These are phyloP conservation scores for Aspergillus novofumigatus DNA, from an alignment of 2,329 filamentous ascomycete genomes.

Conservation along the genomic window DNA sequence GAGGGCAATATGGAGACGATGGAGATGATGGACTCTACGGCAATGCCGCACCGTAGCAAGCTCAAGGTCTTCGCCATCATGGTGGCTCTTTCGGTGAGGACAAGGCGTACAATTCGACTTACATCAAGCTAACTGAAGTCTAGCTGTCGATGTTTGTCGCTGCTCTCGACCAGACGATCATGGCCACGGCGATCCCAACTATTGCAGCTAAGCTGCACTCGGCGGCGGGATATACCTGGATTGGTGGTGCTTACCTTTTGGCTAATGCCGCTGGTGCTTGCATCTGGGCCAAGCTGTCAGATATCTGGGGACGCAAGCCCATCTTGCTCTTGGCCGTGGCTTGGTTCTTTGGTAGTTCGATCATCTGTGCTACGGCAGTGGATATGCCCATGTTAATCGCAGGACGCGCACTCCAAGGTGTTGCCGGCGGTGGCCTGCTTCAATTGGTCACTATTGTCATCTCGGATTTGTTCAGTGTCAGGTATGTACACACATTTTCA, in stretches of 20 bases:
- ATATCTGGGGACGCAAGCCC: conserved; percentile 37
- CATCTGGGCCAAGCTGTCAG: conserved; percentile 58
- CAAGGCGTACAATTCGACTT: too few relatives aligned
- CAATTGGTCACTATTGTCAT: conserved; percentile 53
- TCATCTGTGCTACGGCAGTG: conserved; percentile 47
- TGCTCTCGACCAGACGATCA: conserved; percentile 47
- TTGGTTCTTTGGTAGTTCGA: conserved; percentile 48
- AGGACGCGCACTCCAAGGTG: conserved; percentile 51
- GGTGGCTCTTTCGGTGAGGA: background rate
- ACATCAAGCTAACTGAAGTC: background rate
- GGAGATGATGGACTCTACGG: background rate
- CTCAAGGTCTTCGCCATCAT: background rate
- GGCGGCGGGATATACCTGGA: conserved; percentile 69
- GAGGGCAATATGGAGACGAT: background rate
- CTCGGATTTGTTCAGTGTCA: conserved; percentile 52
- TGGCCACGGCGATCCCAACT: conserved; percentile 58
- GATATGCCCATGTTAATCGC: conserved; percentile 52
- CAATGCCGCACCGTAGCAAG: background rate
- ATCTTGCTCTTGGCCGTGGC: conserved; percentile 48
- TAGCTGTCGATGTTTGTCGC: conserved; percentile 5
- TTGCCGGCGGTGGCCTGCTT: conserved; percentile 51
- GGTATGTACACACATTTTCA: conserved; percentile 20
- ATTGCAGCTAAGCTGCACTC: conserved; percentile 60
- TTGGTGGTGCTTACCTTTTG: conserved; percentile 67
- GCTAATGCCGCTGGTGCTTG: conserved; percentile 62